Evolutionary conservation across 495 filamentous ascomycete genomes (phyloP), one percentile per base, ranked within the genome.

Genomic region (Clavariopsis aquatica): DNA sequence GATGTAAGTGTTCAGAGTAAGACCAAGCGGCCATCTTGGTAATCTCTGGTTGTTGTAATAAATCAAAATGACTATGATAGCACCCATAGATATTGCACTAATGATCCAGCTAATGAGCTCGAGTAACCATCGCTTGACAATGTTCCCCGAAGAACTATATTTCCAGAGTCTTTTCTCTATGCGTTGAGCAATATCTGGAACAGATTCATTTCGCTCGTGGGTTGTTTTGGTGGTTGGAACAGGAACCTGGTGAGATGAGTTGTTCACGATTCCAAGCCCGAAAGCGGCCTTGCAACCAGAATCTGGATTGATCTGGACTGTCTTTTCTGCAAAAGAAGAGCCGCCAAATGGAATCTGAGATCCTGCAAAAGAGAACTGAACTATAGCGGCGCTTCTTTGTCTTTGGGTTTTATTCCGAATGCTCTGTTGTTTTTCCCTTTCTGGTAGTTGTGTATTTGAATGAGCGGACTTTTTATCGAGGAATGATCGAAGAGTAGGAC

Each of bases 1-100:
- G 22, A 69, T 66, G 46, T 61, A 61, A 0, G 67, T 36, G 29
- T 69, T 69, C 36, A 69, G 26, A 0, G 61, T 69, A 5, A 69
- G 19, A 6, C 56, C 62, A 13, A 65, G 49, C 0, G 49, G 43
- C 41, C 57, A 52, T 17, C 45, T 51, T 1, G 49, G 22, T n/a
- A 43, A 9, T 2, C 26, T 57, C n/a, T 66, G 36, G 27, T 62
- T 38, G 8, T 66, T 27, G 27, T 28, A 47, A 9, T 26, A n/a
- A 10, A 61, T 9, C 19, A 69, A 41, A 23, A 65, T 26, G 6
- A 27, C 15, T 15, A 62, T 28, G 34, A 69, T 69, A 19, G 27
- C 62, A 36, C 29, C 62, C 62, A 69, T 66, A 36, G 49, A 69
- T 10, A 56, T 19, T 1, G 67, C 67, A 34, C 62, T 57, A 31